Evolutionary conservation across 352 stramenopile genomes (phyloP).

Genomic region (Thraustochytrium sp.): DNA sequence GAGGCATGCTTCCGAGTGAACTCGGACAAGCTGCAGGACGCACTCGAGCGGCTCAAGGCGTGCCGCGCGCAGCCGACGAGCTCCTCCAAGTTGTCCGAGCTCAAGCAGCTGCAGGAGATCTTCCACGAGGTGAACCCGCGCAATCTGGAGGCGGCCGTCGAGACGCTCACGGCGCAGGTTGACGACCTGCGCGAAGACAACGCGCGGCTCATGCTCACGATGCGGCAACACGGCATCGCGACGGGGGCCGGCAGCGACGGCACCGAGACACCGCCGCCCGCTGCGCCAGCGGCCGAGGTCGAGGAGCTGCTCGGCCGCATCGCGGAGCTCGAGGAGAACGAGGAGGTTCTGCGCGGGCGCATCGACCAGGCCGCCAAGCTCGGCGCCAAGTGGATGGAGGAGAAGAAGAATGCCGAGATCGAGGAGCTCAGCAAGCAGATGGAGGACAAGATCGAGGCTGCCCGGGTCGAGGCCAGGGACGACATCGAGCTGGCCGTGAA

Average conservation of each 20-base stretch:
- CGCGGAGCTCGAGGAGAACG: conserved; percentile 6
- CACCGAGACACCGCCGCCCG: background rate
- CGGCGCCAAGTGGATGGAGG: conserved; percentile 37
- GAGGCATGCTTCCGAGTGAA: background rate
- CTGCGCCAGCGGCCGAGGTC: background rate
- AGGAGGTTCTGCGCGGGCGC: background rate
- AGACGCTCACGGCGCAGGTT: background rate
- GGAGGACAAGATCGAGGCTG: background rate
- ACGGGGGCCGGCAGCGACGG: too few species aligned
- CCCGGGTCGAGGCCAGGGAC: background rate
- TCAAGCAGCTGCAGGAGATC: background rate
- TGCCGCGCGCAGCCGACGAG: background rate
- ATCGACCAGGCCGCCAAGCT: conserved; percentile 7
- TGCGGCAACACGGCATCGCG: background rate
- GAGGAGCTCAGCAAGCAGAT: background rate
- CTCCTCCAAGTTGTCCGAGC: conserved; percentile 12
- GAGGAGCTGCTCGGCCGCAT: background rate
- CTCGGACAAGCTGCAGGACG: background rate
- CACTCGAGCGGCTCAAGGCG: background rate
- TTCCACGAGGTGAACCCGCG: background rate
- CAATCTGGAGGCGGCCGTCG: background rate
- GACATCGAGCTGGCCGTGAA: background rate
- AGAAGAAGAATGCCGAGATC: conserved; percentile 38
- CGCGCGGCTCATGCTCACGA: background rate
- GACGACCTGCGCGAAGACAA: conserved; percentile 20